Conservation (phyloP, 192 early-diverging fungal genomes). For the Endogone sp. region DNA sequence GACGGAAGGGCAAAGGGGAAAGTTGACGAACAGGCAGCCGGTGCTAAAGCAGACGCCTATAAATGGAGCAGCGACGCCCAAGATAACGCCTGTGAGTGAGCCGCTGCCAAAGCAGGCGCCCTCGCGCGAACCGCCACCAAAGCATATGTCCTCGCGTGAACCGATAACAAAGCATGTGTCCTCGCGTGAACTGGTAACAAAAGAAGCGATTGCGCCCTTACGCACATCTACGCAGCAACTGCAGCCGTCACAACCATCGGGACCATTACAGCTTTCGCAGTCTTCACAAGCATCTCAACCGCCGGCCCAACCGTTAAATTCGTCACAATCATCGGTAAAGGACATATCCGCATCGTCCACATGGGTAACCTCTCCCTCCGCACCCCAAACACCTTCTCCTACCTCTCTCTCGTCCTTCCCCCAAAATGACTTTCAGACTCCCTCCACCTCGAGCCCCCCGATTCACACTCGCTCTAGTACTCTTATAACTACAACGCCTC, state of each 20-base stretch:
- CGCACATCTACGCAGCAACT: too few species aligned
- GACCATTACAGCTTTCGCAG: too few species aligned
- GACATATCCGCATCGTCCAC: too few species aligned
- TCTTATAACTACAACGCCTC: background rate
- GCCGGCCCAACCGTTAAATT: too few species aligned
- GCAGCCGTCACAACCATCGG: too few species aligned
- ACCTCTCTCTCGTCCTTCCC: background rate
- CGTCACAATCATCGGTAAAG: too few species aligned
- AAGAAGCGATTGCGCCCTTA: background rate
- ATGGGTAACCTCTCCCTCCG: too few species aligned
- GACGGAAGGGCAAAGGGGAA: background rate
- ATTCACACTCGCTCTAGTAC: background rate
- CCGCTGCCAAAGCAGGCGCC: background rate
- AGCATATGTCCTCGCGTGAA: background rate
- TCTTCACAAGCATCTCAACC: too few species aligned
- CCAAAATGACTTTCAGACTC: too few species aligned
- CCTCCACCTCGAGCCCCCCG: background rate
- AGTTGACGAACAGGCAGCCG: background rate
- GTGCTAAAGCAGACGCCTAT: background rate
- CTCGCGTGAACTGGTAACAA: background rate
- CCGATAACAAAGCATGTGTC: background rate
- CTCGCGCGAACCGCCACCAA: background rate
- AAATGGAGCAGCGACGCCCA: background rate
- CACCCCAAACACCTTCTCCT: background rate
- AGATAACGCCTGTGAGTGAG: background rate